These are phyloP conservation scores for Pleurotus salmoneostramineus DNA, from an alignment of 768 basidiomycete species.

Conservation along the genomic window DNA sequence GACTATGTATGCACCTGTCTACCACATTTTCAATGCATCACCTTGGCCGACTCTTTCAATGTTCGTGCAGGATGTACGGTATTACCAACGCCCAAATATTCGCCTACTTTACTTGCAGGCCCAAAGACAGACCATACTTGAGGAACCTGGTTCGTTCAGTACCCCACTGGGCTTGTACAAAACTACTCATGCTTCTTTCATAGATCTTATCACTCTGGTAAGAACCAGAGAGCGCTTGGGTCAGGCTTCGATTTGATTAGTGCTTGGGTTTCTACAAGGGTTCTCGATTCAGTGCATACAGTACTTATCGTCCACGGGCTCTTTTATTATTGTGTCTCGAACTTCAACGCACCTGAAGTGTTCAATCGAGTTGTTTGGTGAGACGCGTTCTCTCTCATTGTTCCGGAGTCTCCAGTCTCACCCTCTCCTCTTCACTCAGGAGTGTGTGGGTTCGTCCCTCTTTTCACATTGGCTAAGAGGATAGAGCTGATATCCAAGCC, in stretches of 20 bases:
- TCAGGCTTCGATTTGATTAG: neutral
- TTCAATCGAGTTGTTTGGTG: neutral
- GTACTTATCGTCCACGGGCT: neutral
- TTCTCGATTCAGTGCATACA: neutral
- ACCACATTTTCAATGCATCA: no score
- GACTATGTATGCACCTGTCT: no score
- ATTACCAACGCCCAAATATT: neutral
- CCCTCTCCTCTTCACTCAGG: neutral
- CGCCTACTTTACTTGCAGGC: neutral
- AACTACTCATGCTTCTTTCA: neutral
- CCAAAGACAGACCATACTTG: neutral
- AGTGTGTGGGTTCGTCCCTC: neutral
- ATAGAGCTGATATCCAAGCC: neutral
- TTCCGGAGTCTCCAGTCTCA: neutral
- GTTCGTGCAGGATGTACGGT: neutral
- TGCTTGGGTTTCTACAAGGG: neutral
- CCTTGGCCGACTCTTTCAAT: no score
- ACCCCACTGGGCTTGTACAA: neutral
- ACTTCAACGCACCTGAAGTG: neutral
- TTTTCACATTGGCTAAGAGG: neutral
- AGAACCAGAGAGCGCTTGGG: neutral
- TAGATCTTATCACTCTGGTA: neutral
- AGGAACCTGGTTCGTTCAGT: neutral
- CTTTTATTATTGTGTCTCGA: neutral
- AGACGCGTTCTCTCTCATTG: neutral